These are phyloP conservation scores for Thymus mandschuricus DNA, from an alignment of 257 asterid species.

Conservation along the genomic window DNA sequence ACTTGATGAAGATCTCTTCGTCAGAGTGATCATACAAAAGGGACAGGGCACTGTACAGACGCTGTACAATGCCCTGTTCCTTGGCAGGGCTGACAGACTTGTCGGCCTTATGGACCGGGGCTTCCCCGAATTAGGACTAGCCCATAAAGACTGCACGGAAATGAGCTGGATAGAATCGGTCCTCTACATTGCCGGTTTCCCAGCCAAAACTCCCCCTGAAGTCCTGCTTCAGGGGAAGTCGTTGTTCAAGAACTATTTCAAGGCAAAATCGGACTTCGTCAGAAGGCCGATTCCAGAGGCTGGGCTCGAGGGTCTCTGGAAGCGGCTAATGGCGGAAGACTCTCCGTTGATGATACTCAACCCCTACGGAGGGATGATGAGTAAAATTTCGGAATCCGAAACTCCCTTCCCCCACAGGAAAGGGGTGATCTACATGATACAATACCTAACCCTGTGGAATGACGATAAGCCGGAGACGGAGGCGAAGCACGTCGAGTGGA, in stretches of 20 bases:
- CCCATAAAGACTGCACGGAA: constrained; percentile 48
- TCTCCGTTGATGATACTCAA: constrained; percentile 54
- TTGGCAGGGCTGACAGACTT: constrained; percentile 49
- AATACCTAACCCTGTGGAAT: constrained; percentile 57
- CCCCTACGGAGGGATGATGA: constrained; percentile 78
- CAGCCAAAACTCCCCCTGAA: constrained; percentile 53
- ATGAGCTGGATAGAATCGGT: constrained; percentile 69
- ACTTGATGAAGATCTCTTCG: constrained; percentile 59
- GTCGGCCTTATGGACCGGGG: constrained; percentile 36
- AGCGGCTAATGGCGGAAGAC: constrained; percentile 50
- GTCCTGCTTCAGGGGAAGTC: constrained; percentile 63
- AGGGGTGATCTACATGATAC: constrained; percentile 53
- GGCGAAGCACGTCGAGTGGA: constrained; percentile 59
- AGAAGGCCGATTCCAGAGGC: constrained; percentile 47
- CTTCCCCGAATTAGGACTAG: constrained; percentile 56
- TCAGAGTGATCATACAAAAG: constrained; percentile 56
- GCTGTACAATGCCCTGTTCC: constrained; percentile 50
- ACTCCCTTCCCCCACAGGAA: constrained; percentile 65
- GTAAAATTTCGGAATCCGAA: constrained; percentile 56
- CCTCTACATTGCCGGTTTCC: constrained; percentile 54
- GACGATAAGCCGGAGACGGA: constrained; percentile 41
- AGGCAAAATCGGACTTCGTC: constrained; percentile 65
- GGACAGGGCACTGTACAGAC: constrained; percentile 48
- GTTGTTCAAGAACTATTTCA: constrained; percentile 65
- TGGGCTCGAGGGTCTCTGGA: constrained; percentile 66